Conservation (phyloP, 768 basidiomycete genomes). For the Phallus indusiatus region DNA sequence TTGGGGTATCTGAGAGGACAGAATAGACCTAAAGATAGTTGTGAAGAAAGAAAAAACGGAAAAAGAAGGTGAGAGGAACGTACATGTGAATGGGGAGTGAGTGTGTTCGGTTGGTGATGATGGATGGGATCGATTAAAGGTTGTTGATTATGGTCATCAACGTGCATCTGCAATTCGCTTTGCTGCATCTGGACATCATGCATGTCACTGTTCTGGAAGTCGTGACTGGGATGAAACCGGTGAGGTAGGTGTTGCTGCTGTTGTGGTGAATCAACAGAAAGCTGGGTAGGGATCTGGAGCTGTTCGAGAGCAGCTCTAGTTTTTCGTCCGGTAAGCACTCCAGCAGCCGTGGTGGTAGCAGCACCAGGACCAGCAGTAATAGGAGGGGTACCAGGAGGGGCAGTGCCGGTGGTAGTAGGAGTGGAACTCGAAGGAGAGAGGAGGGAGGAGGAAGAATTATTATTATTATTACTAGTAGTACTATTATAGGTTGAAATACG, state of each 20-base stretch:
- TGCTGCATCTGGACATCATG: slow-evolving; percentile 7
- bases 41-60: background rate
- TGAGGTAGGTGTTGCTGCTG: background rate
- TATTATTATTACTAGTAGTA: too few relatives aligned
- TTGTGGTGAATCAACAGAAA: background rate
- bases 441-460: too few relatives aligned
- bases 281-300: slow-evolving; percentile 6
- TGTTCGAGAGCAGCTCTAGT: slow-evolving; percentile 4
- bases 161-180: slow-evolving; percentile 4
- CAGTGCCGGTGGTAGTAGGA: too few relatives aligned
- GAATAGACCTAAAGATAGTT: background rate
- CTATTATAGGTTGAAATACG: slow-evolving; percentile 7
- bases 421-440: background rate
- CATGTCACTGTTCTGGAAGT: slow-evolving; percentile 5
- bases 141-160: slow-evolving; percentile 1
- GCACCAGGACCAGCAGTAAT: too few relatives aligned
- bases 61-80: background rate
- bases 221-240: background rate
- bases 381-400: too few relatives aligned
- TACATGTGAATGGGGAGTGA: background rate
- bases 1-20: background rate
- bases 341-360: background rate
- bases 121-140: background rate
- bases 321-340: slow-evolving; percentile 7
- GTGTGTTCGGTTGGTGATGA: background rate